phyloP scores from a whole-genome alignment of 2,329 filamentous ascomycete genomes.

The Sclerotinia borealis region DNA sequence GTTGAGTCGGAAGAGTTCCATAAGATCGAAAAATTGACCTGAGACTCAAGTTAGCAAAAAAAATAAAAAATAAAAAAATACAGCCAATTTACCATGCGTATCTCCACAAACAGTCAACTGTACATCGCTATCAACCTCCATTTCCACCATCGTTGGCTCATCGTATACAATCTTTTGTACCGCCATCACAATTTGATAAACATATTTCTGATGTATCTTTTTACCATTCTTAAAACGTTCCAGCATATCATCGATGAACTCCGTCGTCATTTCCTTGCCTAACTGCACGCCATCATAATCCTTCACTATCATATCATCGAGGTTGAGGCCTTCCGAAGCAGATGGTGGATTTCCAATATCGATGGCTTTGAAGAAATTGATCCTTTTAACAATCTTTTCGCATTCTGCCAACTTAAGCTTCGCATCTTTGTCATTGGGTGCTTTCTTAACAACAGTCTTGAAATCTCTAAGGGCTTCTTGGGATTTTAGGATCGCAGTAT shows the following conservation, averaged over 20 bases:
- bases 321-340: slow-evolving; percentile 80
- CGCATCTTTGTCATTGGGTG: slow-evolving; percentile 83
- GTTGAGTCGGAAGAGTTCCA: slow-evolving; percentile 92
- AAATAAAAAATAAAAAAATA: neutral
- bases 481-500: slow-evolving; percentile 83
- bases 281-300: slow-evolving; percentile 80
- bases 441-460: slow-evolving; percentile 80
- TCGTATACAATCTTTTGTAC: slow-evolving; percentile 86
- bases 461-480: slow-evolving; percentile 89
- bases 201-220: slow-evolving; percentile 92
- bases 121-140: slow-evolving; percentile 70
- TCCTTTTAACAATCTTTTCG: slow-evolving; percentile 86
- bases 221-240: slow-evolving; percentile 94
- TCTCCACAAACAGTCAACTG: slow-evolving; percentile 93
- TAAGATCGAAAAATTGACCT: slow-evolving; percentile 96
- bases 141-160: slow-evolving; percentile 95
- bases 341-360: slow-evolving; percentile 89
- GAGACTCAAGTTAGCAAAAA: neutral
- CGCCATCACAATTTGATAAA: slow-evolving; percentile 89
- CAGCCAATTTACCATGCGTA: slow-evolving; percentile 67
- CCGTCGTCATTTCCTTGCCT: slow-evolving; percentile 80
- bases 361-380: slow-evolving; percentile 92
- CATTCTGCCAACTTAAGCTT: slow-evolving; percentile 88
- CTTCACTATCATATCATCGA: slow-evolving; percentile 82
- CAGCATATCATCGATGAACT: slow-evolving; percentile 97